These are phyloP conservation scores for Neurospora sp. DNA, from an alignment of 495 filamentous ascomycete species.

Conservation along the genomic window DNA sequence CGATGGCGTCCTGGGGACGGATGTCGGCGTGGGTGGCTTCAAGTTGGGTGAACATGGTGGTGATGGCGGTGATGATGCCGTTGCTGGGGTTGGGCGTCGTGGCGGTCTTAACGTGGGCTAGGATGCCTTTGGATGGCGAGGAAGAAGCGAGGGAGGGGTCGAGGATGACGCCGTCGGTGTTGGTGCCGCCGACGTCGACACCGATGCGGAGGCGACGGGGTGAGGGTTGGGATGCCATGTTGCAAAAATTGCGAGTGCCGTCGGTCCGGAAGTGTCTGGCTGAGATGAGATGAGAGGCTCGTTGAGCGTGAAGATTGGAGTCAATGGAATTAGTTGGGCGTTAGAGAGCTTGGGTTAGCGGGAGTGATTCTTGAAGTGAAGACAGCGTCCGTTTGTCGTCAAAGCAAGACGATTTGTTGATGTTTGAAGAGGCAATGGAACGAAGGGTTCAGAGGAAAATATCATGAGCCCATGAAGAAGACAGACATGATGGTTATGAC, in stretches of 20 bases:
- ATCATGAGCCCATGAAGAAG: neutral
- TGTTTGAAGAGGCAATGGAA: neutral
- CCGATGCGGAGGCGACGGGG: conserved; percentile 25
- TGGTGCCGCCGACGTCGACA: conserved; percentile 46
- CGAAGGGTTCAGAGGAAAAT: neutral
- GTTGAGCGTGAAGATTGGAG: neutral
- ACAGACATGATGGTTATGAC: neutral
- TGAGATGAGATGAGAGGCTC: neutral
- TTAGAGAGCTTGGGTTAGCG: neutral
- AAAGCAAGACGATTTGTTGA: neutral
- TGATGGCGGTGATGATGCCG: conserved; percentile 43
- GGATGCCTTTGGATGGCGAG: conserved; percentile 29
- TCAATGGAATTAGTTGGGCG: too few species aligned
- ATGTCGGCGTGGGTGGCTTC: conserved; percentile 15
- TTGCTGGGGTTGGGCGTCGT: conserved; percentile 46
- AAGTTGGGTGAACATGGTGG: conserved; percentile 25
- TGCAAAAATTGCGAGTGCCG: neutral
- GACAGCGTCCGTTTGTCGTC: neutral
- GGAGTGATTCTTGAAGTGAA: neutral
- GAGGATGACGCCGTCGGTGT: conserved; percentile 50
- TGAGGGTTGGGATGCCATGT: neutral
- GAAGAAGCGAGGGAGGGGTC: conserved; percentile 31
- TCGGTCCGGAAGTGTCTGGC: neutral
- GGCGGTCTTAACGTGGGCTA: conserved; percentile 45
- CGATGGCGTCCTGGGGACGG: conserved; percentile 26